phyloP scores from a whole-genome alignment of 805 yeast species.

The Hemisphaericaspora nanyangensis region DNA sequence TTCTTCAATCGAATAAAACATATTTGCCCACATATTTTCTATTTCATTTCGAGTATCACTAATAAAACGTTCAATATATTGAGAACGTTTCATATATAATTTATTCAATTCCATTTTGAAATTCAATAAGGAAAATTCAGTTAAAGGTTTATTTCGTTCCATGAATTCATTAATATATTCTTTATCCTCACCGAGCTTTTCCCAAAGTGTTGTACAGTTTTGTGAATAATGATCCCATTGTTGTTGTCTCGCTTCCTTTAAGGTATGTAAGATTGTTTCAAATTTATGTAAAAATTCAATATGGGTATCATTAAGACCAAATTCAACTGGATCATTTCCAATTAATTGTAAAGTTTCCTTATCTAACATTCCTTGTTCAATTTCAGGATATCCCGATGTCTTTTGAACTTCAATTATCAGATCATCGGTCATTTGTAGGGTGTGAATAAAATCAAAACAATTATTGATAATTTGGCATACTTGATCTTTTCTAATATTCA shows the following conservation, averaged over 20 bases:
- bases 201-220: slow-evolving; percentile 54
- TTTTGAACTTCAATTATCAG: slow-evolving; percentile 32
- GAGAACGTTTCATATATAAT: slow-evolving; percentile 56
- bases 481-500: slow-evolving; percentile 17
- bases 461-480: slow-evolving; percentile 20
- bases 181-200: slow-evolving; percentile 47
- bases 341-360: slow-evolving; percentile 35
- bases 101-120: slow-evolving; percentile 55
- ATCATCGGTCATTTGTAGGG: slow-evolving; percentile 28
- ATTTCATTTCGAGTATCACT: slow-evolving; percentile 57
- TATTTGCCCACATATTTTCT: slow-evolving; percentile 54
- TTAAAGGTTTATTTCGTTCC: slow-evolving; percentile 43
- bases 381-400: slow-evolving; percentile 12
- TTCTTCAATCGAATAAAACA: slow-evolving; percentile 56
- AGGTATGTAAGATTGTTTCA: slow-evolving; percentile 25
- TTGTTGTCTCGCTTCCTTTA: slow-evolving; percentile 32
- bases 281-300: slow-evolving; percentile 28
- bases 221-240: slow-evolving; percentile 30
- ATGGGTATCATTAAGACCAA: slow-evolving; percentile 36
- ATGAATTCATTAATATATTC: slow-evolving; percentile 41
- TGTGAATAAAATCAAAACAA: slow-evolving; percentile 23
- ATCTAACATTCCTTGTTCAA: slow-evolving; percentile 31
- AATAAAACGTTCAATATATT: slow-evolving; percentile 66
- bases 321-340: slow-evolving; percentile 32
- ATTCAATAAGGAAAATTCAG: slow-evolving; percentile 43